A percentile compares a stretch with the other conserved stretches of the same genome.
Evolutionary conservation across 192 early-diverging fungal genomes (phyloP).

Genomic region (Podila minutissima): DNA sequence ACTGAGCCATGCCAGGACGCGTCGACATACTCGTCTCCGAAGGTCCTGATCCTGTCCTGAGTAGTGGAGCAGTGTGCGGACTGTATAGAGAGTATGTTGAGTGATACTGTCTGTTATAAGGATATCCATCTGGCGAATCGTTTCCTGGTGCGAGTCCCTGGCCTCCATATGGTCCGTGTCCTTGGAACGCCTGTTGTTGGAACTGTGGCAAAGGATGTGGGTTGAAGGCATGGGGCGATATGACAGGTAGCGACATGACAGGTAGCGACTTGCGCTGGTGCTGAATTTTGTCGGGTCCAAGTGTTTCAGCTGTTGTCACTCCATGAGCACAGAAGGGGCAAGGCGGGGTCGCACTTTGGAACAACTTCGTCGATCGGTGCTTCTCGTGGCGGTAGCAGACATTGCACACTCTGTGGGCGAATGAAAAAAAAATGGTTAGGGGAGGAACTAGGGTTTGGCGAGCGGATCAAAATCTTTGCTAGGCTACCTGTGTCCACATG

Average conservation of each 20-base stretch:
- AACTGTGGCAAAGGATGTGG: too few species aligned
- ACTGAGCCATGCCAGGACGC: not conserved
- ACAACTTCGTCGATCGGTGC: slow-evolving; percentile 18
- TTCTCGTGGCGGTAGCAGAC: slow-evolving; percentile 37
- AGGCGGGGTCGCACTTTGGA: slow-evolving; percentile 15
- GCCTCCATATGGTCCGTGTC: not conserved
- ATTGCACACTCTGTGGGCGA: slow-evolving; percentile 27
- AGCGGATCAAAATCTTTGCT: not conserved
- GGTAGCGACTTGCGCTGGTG: not conserved
- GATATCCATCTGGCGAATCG: slow-evolving; percentile 7
- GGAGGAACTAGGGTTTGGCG: not conserved
- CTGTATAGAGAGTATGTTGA: not conserved
- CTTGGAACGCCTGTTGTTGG: not conserved
- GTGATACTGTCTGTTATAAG: slow-evolving; percentile 7
- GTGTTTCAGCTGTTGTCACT: not conserved
- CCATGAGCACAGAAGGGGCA: slow-evolving; percentile 36
- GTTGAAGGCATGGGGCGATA: too few species aligned
- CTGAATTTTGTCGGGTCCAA: not conserved
- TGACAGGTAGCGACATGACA: not conserved
- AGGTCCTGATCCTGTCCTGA: not conserved
- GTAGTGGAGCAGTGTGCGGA: not conserved
- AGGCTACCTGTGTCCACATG: slow-evolving; percentile 40
- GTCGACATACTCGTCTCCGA: not conserved
- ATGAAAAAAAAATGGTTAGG: not conserved
- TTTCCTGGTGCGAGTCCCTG: not conserved